Conservation (phyloP, 1,139 yeast genomes). For the Diutina rugosa region DNA sequence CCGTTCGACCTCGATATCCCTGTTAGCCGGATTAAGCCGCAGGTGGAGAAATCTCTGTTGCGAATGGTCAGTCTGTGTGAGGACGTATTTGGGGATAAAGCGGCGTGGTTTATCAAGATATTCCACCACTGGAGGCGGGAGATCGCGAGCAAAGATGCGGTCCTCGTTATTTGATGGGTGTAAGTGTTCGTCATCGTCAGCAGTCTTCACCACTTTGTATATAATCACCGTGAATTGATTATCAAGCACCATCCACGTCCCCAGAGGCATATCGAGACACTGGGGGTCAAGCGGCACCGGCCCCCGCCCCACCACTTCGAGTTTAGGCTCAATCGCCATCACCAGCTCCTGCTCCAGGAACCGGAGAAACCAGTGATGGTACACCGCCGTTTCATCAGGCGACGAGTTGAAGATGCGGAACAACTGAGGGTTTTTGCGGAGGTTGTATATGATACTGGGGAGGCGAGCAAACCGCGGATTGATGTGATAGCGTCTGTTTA, state of each 20-base stretch:
- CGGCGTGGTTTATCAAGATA: background rate
- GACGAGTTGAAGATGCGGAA: constrained; percentile 25
- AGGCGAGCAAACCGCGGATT: constrained; percentile 15
- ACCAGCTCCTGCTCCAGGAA: constrained; percentile 10
- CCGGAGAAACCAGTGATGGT: constrained; percentile 20
- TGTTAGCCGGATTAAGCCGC: background rate
- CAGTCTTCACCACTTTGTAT: background rate
- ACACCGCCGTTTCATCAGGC: constrained; percentile 31
- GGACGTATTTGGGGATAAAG: constrained; percentile 11
- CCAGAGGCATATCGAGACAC: constrained; percentile 6
- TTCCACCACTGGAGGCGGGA: background rate
- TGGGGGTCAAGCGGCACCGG: constrained; percentile 8
- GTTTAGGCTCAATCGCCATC: constrained; percentile 16
- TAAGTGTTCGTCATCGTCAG: background rate
- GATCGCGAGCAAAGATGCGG: background rate
- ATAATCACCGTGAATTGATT: background rate
- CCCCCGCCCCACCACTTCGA: constrained; percentile 8
- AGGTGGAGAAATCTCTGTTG: constrained; percentile 18
- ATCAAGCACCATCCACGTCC: constrained; percentile 4
- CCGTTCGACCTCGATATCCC: background rate
- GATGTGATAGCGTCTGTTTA: constrained; percentile 11
- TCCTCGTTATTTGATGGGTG: background rate
- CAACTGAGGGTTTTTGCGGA: constrained; percentile 23
- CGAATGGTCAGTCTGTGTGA: constrained; percentile 22
- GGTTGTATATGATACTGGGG: constrained; percentile 17